Evolutionary conservation across 371 early-diverging fungal species (phyloP), one percentile per base, ranked within the genome.

Genomic region (Apophysomyces elegans): DNA sequence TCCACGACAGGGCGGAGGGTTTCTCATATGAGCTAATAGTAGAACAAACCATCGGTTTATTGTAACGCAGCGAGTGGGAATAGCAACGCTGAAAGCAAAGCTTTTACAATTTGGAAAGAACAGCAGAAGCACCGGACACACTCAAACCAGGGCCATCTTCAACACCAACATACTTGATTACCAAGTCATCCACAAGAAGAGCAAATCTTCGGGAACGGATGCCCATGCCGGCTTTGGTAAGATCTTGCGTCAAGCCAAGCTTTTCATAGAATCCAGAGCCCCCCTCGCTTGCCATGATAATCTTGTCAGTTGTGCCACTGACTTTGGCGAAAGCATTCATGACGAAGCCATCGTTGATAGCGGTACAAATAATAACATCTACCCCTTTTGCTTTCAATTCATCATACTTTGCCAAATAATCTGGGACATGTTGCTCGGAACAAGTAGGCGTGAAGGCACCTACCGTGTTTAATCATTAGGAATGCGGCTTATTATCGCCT

Each of bases 361-460:
- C 76, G 56, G 88, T 64, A 70, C 88, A 88, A 14, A 88, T 80
- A 38, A 93, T 81, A 18, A 79, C 76, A 61, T 88, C 90, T 38
- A 90, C 85, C 54, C 92, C 92, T 77, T 89, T 89, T 61, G 74
- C 66, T 66, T 86, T 86, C 37, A 93, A 71, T 14, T 86, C 86
- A 59, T 77, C 80, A 56, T 77, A 79, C 32, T 75, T 72, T 37
- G 70, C 59, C 50, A 86, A 66, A 66, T 80, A 86, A 32, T 83
- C 89, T 7, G 95, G 95, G 54, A 93, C 81, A 65, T 94, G 94
- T 61, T 77, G 65, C 68, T 88, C 88, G 26, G 89, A 87, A 78
- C 94, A 94, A n/a, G 90, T 86, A 6, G 93, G 93, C 5, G 93
- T 91, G 70, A 91, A 92, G 26, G 93, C 91, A 14, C 88, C 76